These are phyloP conservation scores for Nothopassalora personata DNA, from an alignment of 2,329 filamentous ascomycete species.

Conservation along the genomic window DNA sequence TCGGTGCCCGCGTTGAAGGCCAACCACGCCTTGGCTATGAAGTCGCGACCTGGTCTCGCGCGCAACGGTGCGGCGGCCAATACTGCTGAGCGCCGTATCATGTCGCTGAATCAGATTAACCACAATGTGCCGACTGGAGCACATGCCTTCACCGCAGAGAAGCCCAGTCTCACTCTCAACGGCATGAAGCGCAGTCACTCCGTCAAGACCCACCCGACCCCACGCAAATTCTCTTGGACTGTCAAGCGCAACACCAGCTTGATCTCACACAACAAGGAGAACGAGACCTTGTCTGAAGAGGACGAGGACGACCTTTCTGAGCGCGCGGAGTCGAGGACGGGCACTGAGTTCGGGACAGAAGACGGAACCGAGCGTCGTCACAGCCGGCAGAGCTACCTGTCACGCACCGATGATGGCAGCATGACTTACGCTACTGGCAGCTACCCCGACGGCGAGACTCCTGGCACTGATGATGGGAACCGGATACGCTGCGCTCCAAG, in stretches of 20 bases:
- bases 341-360: constrained; percentile 21
- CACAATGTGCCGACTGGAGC: constrained; percentile 58
- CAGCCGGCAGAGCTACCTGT: constrained; percentile 22
- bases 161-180: constrained; percentile 24
- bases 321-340: constrained; percentile 16
- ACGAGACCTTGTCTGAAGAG: constrained; percentile 42
- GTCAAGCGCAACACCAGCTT: constrained; percentile 28
- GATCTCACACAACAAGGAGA: constrained; percentile 41
- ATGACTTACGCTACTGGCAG: constrained; percentile 28
- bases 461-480: constrained; percentile 25
- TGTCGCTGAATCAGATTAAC: constrained; percentile 85
- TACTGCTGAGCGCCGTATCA: constrained; percentile 62
- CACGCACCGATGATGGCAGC: constrained; percentile 22
- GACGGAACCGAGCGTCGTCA: constrained; percentile 21
- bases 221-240: constrained; percentile 32
- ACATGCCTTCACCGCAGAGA: constrained; percentile 32
- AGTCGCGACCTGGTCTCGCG: constrained; percentile 38
- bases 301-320: constrained; percentile 33
- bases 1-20: constrained; percentile 28
- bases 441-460: constrained; percentile 30
- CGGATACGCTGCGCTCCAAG: constrained; percentile 40
- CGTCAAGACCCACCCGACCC: constrained; percentile 30
- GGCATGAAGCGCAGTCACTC: constrained; percentile 35
- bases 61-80: constrained; percentile 36
- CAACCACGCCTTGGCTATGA: constrained; percentile 45